phyloP scores from a whole-genome alignment of 139 green algal species.

The Picochlorum sp. region DNA sequence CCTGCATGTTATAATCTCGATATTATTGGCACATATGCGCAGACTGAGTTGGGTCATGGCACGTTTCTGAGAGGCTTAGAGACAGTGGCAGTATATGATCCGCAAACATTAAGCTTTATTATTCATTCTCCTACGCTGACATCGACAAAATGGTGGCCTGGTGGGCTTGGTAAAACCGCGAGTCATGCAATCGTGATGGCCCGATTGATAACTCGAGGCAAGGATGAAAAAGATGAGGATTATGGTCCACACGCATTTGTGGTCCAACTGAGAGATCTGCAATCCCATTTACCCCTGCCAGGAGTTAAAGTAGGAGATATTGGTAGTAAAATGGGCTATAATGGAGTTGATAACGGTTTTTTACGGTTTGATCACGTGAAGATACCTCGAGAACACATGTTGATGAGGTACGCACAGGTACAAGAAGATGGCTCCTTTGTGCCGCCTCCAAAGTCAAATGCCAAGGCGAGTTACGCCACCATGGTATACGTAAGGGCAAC shows the following conservation, averaged over 20 bases:
- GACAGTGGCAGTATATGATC: slow-evolving; percentile 86
- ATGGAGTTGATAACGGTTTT: slow-evolving; percentile 83
- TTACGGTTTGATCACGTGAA: slow-evolving; percentile 62
- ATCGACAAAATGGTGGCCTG: slow-evolving; percentile 83
- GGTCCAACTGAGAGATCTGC: slow-evolving; percentile 64
- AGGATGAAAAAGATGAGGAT: slow-evolving; percentile 40
- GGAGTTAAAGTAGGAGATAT: slow-evolving; percentile 90
- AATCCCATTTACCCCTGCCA: slow-evolving; percentile 68
- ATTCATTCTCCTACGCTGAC: slow-evolving; percentile 82
- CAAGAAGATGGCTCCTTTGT: slow-evolving; percentile 67
- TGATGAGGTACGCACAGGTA: slow-evolving; percentile 77
- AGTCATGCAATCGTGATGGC: slow-evolving; percentile 89
- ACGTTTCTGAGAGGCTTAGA: slow-evolving; percentile 94
- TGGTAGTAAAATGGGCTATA: slow-evolving; percentile 85
- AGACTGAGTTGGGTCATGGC: slow-evolving; percentile 94
- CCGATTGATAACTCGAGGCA: slow-evolving; percentile 54
- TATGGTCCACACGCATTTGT: slow-evolving; percentile 81
- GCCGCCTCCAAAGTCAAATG: slow-evolving; percentile 66
- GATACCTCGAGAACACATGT: slow-evolving; percentile 70
- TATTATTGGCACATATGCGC: slow-evolving; percentile 86
- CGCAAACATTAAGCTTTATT: slow-evolving; percentile 67
- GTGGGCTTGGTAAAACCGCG: slow-evolving; percentile 80
- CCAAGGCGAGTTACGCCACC: slow-evolving; percentile 83
- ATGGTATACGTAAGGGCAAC: slow-evolving; percentile 87
- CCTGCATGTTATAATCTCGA: slow-evolving; percentile 52